Percentiles rank a stretch among this genome's conserved stretches.
phyloP scores from a whole-genome alignment of 768 basidiomycete genomes.

The Mycena metata region DNA sequence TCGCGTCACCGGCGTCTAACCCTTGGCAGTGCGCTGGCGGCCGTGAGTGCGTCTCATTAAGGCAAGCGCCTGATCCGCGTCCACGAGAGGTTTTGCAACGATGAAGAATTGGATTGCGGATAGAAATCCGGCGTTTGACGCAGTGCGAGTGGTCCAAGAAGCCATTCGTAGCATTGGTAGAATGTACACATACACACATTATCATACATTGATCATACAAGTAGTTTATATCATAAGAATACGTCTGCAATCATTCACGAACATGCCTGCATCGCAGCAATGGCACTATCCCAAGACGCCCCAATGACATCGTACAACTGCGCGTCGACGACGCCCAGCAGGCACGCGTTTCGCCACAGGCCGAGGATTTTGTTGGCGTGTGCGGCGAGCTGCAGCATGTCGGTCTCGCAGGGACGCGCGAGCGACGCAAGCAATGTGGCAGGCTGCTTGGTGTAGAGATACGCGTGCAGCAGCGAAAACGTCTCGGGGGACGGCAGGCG shows the following conservation, averaged over 20 bases:
- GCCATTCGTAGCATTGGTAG: too few relatives aligned
- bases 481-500: constrained; percentile 65
- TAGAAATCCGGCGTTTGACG: too few relatives aligned
- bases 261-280: constrained; percentile 53
- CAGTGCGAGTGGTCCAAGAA: too few relatives aligned
- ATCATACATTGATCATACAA: too few relatives aligned
- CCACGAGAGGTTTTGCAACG: too few relatives aligned
- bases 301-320: constrained; percentile 64
- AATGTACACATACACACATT: too few relatives aligned
- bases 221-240: constrained; percentile 24
- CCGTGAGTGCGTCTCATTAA: too few relatives aligned
- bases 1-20: too few relatives aligned
- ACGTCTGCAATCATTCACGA: constrained; percentile 12
- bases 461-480: constrained; percentile 62
- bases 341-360: constrained; percentile 65
- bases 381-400: constrained; percentile 29
- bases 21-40: too few relatives aligned
- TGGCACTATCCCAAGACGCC: constrained; percentile 63
- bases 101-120: too few relatives aligned
- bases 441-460: constrained; percentile 64
- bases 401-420: constrained; percentile 50
- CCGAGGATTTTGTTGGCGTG: constrained; percentile 48
- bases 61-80: too few relatives aligned
- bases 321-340: constrained; percentile 63
- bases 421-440: constrained; percentile 56